Evolutionary conservation across 495 filamentous ascomycete genomes (phyloP).

Genomic region (Glarea lozoyensis): DNA sequence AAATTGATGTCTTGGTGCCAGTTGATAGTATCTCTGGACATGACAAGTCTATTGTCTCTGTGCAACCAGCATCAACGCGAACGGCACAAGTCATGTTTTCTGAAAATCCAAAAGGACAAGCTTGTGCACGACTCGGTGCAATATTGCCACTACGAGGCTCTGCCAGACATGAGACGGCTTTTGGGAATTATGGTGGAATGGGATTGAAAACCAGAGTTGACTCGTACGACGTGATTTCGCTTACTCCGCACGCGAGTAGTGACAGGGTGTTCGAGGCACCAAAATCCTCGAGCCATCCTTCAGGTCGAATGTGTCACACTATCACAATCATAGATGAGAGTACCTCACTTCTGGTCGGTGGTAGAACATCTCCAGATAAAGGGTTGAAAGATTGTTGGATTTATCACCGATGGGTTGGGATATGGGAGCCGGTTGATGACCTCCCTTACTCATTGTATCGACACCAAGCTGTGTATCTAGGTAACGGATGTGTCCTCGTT

Average conservation of each 20-base stretch:
- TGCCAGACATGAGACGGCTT: background rate
- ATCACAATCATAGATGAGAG: constrained; percentile 46
- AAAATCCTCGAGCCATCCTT: constrained; percentile 21
- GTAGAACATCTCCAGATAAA: constrained; percentile 62
- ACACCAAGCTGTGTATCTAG: constrained; percentile 56
- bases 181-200: constrained; percentile 46
- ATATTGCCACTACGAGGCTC: constrained; percentile 8
- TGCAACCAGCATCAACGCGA: background rate
- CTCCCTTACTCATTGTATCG: constrained; percentile 61
- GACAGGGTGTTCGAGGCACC: background rate
- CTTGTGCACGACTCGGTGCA: constrained; percentile 19
- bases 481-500: constrained; percentile 41
- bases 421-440: constrained; percentile 53
- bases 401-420: constrained; percentile 33
- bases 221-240: constrained; percentile 49
- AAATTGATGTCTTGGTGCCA: too few relatives aligned
- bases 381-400: constrained; percentile 68
- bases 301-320: constrained; percentile 72
- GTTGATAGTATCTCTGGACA: too few relatives aligned
- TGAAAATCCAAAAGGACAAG: constrained; percentile 18
- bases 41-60: too few relatives aligned
- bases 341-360: constrained; percentile 62
- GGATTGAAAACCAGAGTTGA: constrained; percentile 50
- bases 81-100: constrained; percentile 6
- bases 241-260: background rate